These are phyloP conservation scores for Exophiala calicioides DNA, from an alignment of 2,329 filamentous ascomycete species.

Conservation along the genomic window DNA sequence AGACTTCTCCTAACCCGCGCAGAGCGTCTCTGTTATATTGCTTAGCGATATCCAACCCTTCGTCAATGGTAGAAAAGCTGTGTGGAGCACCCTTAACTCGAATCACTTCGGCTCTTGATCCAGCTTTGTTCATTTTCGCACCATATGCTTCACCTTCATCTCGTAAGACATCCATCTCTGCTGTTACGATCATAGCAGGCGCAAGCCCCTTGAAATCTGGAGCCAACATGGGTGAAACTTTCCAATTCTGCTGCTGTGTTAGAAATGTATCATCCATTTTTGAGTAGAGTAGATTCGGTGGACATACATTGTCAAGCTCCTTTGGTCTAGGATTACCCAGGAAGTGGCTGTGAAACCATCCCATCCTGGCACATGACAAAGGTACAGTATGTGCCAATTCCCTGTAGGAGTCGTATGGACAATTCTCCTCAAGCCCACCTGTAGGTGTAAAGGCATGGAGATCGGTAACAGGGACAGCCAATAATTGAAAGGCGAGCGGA, in stretches of 20 bases:
- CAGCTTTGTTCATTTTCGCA: constrained; percentile 40
- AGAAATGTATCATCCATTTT: too few relatives aligned
- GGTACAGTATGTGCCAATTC: constrained; percentile 41
- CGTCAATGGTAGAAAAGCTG: constrained; percentile 29
- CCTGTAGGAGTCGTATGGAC: constrained; percentile 43
- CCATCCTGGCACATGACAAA: constrained; percentile 41
- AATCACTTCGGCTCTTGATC: constrained; percentile 37
- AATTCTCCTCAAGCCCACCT: constrained; percentile 37
- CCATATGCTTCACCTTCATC: constrained; percentile 45
- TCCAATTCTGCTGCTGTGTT: constrained; percentile 48
- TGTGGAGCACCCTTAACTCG: constrained; percentile 40
- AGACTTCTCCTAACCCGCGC: too few relatives aligned
- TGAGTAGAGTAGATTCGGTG: too few relatives aligned
- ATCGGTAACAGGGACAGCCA: constrained; percentile 42
- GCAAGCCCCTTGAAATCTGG: constrained; percentile 40
- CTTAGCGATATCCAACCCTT: background rate
- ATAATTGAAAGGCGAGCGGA: constrained; percentile 40
- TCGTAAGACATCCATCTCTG: constrained; percentile 40
- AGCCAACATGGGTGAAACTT: constrained; percentile 44
- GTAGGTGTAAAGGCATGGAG: constrained; percentile 41
- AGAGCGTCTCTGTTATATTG: constrained; percentile 1
- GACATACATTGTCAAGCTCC: constrained; percentile 38
- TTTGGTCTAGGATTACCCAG: constrained; percentile 41
- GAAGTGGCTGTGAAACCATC: constrained; percentile 43
- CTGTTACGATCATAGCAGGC: constrained; percentile 42